Evolutionary conservation across 768 basidiomycete species (phyloP).

Genomic region (Kwoniella europaea): DNA sequence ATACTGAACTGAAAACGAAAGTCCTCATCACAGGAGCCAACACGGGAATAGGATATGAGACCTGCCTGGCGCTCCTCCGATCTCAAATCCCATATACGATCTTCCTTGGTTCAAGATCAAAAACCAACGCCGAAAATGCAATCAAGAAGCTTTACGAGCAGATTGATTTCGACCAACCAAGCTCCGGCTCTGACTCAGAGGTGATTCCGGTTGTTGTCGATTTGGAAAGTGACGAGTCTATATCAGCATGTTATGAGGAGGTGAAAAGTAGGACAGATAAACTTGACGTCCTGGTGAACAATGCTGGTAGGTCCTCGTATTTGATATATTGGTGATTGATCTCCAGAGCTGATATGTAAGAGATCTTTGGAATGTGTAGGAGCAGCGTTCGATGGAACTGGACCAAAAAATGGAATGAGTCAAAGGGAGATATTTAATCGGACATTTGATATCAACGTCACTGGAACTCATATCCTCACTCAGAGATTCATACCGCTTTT

Average conservation of each 20-base stretch:
- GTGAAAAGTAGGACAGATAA: background rate
- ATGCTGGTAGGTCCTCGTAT: slow-evolving; percentile 14
- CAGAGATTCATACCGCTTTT: background rate
- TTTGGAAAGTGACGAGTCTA: slow-evolving; percentile 16
- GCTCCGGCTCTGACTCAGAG: background rate
- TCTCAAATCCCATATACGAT: background rate
- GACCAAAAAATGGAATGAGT: background rate
- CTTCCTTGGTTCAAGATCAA: slow-evolving; percentile 9
- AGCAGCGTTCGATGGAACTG: background rate
- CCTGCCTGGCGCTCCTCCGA: background rate
- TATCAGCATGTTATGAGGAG: background rate
- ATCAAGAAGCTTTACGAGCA: background rate
- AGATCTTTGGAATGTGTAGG: background rate
- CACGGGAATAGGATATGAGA: slow-evolving; percentile 11
- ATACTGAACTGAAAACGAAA: too few species aligned
- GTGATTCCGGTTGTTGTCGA: slow-evolving; percentile 9
- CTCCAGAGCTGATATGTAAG: background rate
- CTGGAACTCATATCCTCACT: slow-evolving; percentile 15
- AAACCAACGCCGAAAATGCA: background rate
- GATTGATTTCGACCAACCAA: too few species aligned
- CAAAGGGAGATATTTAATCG: slow-evolving; percentile 5
- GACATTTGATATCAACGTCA: slow-evolving; percentile 32
- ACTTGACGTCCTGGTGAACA: slow-evolving; percentile 20
- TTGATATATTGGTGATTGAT: background rate
- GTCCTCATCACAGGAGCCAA: slow-evolving; percentile 22